These are phyloP conservation scores for Beauveria medogensis DNA, from an alignment of 2,329 filamentous ascomycete species.

Conservation along the genomic window DNA sequence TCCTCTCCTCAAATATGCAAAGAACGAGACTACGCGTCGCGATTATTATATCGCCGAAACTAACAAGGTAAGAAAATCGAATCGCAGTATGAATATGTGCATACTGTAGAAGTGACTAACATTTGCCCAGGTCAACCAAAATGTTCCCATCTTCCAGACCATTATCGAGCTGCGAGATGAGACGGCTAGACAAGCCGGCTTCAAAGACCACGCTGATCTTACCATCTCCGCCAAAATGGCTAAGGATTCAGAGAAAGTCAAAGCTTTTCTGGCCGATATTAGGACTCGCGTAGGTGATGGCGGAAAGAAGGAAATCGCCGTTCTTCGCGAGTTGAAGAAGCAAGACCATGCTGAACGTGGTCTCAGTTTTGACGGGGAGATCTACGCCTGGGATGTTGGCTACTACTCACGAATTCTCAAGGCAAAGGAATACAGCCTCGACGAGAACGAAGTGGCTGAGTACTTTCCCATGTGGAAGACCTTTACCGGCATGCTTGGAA, in stretches of 20 bases:
- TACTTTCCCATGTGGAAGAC: conserved; percentile 74
- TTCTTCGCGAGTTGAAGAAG: conserved; percentile 68
- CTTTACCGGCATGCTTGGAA: conserved; percentile 69
- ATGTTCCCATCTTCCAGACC: conserved; percentile 66
- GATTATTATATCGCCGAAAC: conserved; percentile 67
- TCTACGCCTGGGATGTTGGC: conserved; percentile 76
- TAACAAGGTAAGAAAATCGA: conserved; percentile 52
- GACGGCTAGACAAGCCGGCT: conserved; percentile 67
- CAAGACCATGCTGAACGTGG: conserved; percentile 54
- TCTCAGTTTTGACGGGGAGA: conserved; percentile 55
- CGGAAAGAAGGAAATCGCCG: conserved; percentile 60
- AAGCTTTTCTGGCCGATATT: conserved; percentile 65
- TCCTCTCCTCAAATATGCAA: conserved; percentile 69
- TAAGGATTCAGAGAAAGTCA: conserved; percentile 63
- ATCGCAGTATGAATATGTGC: neutral
- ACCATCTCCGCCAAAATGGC: conserved; percentile 81
- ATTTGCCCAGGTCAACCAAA: conserved; percentile 50
- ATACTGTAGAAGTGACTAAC: neutral
- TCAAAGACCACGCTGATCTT: conserved; percentile 68
- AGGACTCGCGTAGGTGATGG: conserved; percentile 58
- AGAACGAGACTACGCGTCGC: conserved; percentile 59
- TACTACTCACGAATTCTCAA: conserved; percentile 77
- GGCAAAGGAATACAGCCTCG: conserved; percentile 71
- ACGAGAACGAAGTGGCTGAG: conserved; percentile 72
- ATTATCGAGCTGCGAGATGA: conserved; percentile 69